Percentiles rank a stretch among this genome's conserved stretches.
Conservation (phyloP, 805 yeast species). For the Metschnikowia matae region DNA sequence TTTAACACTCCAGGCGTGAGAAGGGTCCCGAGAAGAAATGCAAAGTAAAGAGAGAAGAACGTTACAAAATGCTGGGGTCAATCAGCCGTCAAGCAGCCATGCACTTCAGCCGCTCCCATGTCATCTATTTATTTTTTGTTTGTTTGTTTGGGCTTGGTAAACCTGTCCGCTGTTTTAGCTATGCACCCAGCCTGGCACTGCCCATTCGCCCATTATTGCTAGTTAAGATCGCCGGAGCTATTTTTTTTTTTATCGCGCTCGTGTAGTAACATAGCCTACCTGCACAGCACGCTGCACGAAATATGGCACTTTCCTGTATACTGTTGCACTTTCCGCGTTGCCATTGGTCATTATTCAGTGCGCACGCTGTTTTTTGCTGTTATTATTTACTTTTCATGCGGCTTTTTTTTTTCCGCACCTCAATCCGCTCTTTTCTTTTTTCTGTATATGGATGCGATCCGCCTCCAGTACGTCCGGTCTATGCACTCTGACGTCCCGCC, state of each 20-base stretch:
- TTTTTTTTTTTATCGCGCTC: background rate
- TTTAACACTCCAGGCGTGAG: background rate
- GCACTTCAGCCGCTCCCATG: no score
- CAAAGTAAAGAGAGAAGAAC: no score
- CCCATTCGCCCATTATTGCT: background rate
- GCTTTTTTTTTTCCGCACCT: background rate
- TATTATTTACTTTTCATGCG: conserved; percentile 4
- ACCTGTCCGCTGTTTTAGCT: background rate
- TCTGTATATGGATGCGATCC: background rate
- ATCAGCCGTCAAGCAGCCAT: no score
- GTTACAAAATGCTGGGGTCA: no score
- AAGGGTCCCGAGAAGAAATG: no score
- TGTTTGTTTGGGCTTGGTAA: no score
- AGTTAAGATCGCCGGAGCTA: background rate
- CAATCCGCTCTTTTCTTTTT: conserved; percentile 5
- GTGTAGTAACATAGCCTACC: conserved; percentile 10
- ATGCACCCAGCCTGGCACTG: background rate
- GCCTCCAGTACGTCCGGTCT: background rate
- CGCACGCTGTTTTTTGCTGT: background rate
- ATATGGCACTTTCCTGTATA: background rate
- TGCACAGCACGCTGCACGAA: conserved; percentile 4
- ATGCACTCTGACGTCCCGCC: conserved; percentile 4
- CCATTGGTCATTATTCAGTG: background rate
- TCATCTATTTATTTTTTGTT: no score
- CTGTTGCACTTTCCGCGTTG: background rate